Evolutionary conservation across 768 basidiomycete genomes (phyloP), one percentile per base, ranked within the genome.

Genomic region (Serpula lacrymans): DNA sequence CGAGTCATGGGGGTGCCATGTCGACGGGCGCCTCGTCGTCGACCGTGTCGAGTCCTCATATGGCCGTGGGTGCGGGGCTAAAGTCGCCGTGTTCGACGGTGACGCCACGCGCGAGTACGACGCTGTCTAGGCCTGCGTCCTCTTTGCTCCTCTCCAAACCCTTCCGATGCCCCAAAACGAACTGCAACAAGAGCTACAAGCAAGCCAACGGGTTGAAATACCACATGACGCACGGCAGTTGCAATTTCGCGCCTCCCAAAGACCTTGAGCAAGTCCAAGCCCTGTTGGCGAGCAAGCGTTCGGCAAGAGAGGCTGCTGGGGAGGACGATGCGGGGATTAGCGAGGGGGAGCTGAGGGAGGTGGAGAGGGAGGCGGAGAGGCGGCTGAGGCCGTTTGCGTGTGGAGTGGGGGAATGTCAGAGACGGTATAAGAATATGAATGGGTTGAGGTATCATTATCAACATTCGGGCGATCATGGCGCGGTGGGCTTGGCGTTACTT

Each of bases 351-450:
- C 58, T 86, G 39, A 63, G 80, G 9, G 84, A 84, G 50, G 80
- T 87, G 6, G 83, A 91, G 58, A 74, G 80, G 36, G 91, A 95
- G 64, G 91, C 90, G 0, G 91, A 94, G 66, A 74, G 82, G 42
- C 68, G 86, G 9, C 65, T 88, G 38, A 68, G 88, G 27, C 93
- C 93, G 3, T 97, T 88, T 57, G 87, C 88, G 0, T 97, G 93
- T 51, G 84, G 88, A 5, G 86, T 94, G 5, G 87, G 88, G 14
- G 86, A 88, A 49, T 89, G 88, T 53, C 74, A 77, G 59, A 77
- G 94, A 56, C 64, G 94, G 56, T 98, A 97, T 70, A 93, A 97
- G 77, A 97, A 99, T 59, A 95, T 97, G 93, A 97, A 97, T 62
- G 95, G 95, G 0, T 68, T 97, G 47, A 67, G 88, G 54, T 98